These are phyloP conservation scores for Psophocarpus tetragonolobus DNA, from an alignment of 306 rosid genomes.

Conservation along the genomic window DNA sequence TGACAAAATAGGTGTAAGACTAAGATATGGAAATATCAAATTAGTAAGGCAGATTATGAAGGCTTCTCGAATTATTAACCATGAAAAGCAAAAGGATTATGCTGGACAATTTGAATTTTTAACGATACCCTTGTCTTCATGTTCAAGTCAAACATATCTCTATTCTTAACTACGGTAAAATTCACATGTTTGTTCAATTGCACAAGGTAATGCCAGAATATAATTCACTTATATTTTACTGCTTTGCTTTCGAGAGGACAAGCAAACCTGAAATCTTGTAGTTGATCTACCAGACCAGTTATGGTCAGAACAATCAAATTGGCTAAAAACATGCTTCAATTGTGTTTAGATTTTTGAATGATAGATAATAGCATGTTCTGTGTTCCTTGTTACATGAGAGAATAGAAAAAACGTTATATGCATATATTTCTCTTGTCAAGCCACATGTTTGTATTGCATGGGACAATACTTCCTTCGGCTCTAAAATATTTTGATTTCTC, in stretches of 20 bases:
- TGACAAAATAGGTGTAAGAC: neutral
- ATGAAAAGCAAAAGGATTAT: conserved; percentile 19
- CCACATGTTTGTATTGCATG: neutral
- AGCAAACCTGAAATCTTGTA: conserved; percentile 20
- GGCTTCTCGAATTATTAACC: conserved; percentile 25
- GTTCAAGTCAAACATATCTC: conserved; percentile 25
- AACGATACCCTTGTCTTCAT: conserved; percentile 33
- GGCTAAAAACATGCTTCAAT: conserved; percentile 16
- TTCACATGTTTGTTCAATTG: neutral
- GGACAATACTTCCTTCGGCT: conserved; percentile 29
- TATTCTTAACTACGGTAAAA: neutral
- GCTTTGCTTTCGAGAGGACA: conserved; percentile 8
- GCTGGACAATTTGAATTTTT: conserved; percentile 14
- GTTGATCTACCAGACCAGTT: neutral
- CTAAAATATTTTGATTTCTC: conserved; percentile 24
- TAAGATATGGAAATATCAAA: conserved; percentile 1
- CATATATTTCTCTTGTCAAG: conserved; percentile 29
- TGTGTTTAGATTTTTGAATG: conserved; percentile 9
- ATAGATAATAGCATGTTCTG: neutral
- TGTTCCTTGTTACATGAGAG: neutral
- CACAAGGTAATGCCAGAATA: conserved; percentile 20
- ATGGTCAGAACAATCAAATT: conserved; percentile 29
- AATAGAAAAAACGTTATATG: neutral
- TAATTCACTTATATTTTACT: conserved; percentile 26
- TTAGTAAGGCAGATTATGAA: neutral